Evolutionary conservation across 805 yeast species (phyloP).

Genomic region (Teunomyces panamensis): DNA sequence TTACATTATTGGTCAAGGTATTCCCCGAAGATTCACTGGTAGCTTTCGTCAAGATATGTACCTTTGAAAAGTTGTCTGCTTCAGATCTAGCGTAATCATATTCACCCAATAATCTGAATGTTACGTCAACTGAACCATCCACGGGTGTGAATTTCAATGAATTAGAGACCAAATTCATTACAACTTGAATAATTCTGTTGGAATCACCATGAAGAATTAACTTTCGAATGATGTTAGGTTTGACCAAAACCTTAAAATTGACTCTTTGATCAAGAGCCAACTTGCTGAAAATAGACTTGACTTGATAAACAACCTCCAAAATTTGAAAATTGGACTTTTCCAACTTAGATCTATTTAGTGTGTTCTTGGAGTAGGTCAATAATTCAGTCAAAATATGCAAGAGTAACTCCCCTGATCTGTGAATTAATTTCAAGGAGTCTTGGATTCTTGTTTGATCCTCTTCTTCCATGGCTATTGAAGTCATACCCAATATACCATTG

Average conservation of each 20-base stretch:
- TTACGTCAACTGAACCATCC: constrained; percentile 73
- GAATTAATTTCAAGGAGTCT: constrained; percentile 75
- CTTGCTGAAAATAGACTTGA: constrained; percentile 80
- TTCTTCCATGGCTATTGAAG: constrained; percentile 91
- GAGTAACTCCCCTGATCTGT: constrained; percentile 86
- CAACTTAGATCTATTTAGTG: constrained; percentile 74
- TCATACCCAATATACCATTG: constrained; percentile 95
- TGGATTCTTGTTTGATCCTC: constrained; percentile 63
- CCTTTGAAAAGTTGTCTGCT: constrained; percentile 40
- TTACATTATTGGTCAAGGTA: neutral
- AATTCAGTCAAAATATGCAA: constrained; percentile 88
- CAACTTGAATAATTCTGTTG: constrained; percentile 84
- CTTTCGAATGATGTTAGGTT: constrained; percentile 58
- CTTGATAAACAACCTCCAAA: constrained; percentile 78
- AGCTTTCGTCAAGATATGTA: constrained; percentile 35
- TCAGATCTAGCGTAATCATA: constrained; percentile 54
- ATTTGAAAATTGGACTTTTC: constrained; percentile 81
- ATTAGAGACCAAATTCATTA: constrained; percentile 89
- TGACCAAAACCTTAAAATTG: constrained; percentile 56
- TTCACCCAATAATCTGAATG: constrained; percentile 63
- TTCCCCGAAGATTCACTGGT: constrained; percentile 3
- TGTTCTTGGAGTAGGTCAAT: constrained; percentile 88
- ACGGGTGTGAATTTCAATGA: constrained; percentile 90
- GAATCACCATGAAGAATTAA: constrained; percentile 83
- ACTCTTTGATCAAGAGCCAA: constrained; percentile 77